phyloP scores from a whole-genome alignment of 768 basidiomycete genomes.

The Leccinum rimulosum region DNA sequence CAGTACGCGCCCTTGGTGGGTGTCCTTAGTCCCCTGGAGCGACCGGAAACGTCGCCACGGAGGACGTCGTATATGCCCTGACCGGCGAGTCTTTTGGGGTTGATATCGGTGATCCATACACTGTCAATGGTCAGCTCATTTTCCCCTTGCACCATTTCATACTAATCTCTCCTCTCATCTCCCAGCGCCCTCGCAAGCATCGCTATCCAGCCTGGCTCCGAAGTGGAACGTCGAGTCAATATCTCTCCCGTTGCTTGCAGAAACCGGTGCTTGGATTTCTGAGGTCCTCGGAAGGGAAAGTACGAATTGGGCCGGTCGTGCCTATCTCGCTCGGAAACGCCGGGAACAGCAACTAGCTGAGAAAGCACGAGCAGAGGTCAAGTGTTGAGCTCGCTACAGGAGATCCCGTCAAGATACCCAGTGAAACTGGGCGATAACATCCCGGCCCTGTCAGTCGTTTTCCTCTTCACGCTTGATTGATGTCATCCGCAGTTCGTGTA shows the following conservation, averaged over 20 bases:
- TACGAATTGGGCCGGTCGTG: constrained; percentile 75
- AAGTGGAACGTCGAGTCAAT: constrained; percentile 38
- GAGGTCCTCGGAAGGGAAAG: constrained; percentile 62
- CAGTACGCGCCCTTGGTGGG: constrained; percentile 89
- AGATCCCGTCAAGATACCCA: not conserved
- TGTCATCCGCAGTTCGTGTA: not conserved
- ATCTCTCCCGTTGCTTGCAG: constrained; percentile 64
- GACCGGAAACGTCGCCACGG: constrained; percentile 92
- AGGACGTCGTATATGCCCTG: constrained; percentile 86
- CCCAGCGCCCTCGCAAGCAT: not conserved
- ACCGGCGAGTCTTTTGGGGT: constrained; percentile 56
- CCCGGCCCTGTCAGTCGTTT: not conserved
- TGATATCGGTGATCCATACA: constrained; percentile 37
- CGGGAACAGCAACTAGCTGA: constrained; percentile 31
- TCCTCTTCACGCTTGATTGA: not conserved
- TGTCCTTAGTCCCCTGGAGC: constrained; percentile 97
- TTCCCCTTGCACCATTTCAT: no score
- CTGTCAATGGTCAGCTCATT: constrained; percentile 18
- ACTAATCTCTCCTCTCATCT: not conserved
- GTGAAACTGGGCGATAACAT: not conserved
- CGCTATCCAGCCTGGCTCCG: constrained; percentile 1
- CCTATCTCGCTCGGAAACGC: constrained; percentile 52
- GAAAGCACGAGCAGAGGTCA: constrained; percentile 9
- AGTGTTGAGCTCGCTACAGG: not conserved
- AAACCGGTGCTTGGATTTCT: constrained; percentile 84